phyloP scores from a whole-genome alignment of 495 filamentous ascomycete species.

The Trichoderma gamsii region DNA sequence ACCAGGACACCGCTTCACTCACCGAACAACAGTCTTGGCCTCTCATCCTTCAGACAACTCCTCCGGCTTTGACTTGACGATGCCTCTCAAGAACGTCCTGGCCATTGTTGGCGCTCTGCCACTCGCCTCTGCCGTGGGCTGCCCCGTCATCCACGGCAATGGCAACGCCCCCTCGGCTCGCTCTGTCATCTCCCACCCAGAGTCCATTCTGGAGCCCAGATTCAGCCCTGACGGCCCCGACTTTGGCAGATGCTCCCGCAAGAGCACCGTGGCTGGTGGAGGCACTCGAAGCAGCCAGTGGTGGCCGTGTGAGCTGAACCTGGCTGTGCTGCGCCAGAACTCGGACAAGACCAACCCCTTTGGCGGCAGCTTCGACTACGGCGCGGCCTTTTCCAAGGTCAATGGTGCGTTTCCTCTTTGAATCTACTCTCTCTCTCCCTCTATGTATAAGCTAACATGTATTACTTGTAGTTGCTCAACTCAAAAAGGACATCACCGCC shows the following conservation, averaged over 20 bases:
- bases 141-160: neutral
- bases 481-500: slow-evolving; percentile 61
- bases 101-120: slow-evolving; percentile 4
- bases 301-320: slow-evolving; percentile 60
- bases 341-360: slow-evolving; percentile 52
- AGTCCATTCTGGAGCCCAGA: neutral
- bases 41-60: neutral
- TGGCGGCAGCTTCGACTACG: slow-evolving; percentile 59
- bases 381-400: slow-evolving; percentile 58
- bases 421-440: neutral
- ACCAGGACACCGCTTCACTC: neutral
- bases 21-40: neutral
- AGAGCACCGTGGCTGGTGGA: slow-evolving; percentile 47
- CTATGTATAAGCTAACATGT: too few relatives aligned
- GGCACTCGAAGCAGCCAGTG: slow-evolving; percentile 58
- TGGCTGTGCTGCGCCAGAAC: slow-evolving; percentile 68
- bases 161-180: neutral
- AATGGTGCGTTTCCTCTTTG: slow-evolving; percentile 43
- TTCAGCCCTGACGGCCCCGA: slow-evolving; percentile 2
- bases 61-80: neutral
- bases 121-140: neutral
- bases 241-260: slow-evolving; percentile 5
- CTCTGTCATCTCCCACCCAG: neutral
- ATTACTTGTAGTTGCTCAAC: slow-evolving; percentile 30
- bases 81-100: slow-evolving; percentile 12